These are phyloP conservation scores for Pyricularia pennisetigena DNA, from an alignment of 2,329 filamentous ascomycete genomes.

Conservation along the genomic window DNA sequence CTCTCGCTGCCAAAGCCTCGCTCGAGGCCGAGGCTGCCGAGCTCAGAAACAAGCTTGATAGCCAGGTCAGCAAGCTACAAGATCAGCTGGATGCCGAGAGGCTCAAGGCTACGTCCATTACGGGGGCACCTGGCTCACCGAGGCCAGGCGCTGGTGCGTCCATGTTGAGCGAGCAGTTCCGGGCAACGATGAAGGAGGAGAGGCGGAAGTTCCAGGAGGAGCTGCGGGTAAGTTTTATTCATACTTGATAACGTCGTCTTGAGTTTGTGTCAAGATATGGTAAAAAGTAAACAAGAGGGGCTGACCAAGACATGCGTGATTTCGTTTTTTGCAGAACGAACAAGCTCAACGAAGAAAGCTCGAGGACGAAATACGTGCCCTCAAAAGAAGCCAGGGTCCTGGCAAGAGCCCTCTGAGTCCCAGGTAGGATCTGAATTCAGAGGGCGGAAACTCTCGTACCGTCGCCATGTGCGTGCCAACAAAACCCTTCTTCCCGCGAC, in stretches of 20 bases:
- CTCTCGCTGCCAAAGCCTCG: slow-evolving; percentile 20
- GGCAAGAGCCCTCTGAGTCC: slow-evolving; percentile 34
- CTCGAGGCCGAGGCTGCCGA: slow-evolving; percentile 28
- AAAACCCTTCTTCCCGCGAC: not conserved
- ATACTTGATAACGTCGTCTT: not conserved
- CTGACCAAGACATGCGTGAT: not conserved
- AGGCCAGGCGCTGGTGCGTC: slow-evolving; percentile 30
- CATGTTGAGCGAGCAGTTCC: slow-evolving; percentile 47
- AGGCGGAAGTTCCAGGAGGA: slow-evolving; percentile 47
- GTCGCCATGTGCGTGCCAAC: not conserved
- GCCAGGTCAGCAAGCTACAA: slow-evolving; percentile 32
- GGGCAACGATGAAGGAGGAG: slow-evolving; percentile 45
- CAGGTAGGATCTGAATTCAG: slow-evolving; percentile 10
- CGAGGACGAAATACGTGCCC: slow-evolving; percentile 37
- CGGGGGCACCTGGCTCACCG: slow-evolving; percentile 18
- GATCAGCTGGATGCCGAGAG: slow-evolving; percentile 42
- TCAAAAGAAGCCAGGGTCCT: slow-evolving; percentile 31
- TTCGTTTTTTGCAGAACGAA: slow-evolving; percentile 32
- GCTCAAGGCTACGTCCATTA: slow-evolving; percentile 27
- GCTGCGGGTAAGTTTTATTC: slow-evolving; percentile 29
- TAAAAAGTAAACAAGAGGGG: slow-evolving; percentile 17
- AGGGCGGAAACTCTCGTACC: not conserved
- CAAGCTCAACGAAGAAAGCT: slow-evolving; percentile 34
- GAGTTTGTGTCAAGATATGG: not conserved
- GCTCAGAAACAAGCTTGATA: slow-evolving; percentile 28